Base-by-base conservation (phyloP, 306 rosid species). In the Malus sylvestris region DNA sequence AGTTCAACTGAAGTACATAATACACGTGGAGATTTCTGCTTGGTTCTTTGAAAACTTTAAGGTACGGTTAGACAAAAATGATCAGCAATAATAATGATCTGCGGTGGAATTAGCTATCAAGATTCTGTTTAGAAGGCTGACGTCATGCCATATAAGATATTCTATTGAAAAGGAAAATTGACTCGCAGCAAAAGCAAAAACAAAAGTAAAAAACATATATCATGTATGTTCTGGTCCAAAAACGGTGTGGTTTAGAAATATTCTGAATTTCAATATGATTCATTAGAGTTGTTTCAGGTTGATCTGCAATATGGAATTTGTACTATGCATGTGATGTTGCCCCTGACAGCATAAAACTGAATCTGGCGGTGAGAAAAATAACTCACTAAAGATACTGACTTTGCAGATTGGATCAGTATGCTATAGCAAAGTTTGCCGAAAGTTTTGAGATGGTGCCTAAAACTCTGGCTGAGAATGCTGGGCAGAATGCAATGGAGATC, bases 381-480 rank as follows among this genome's bases (percentile, higher is more conserved):
- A 5, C 55, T 14, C 55, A 49, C 15, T 33, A 35, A n/a, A 35
- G 57, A 30, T 33, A 45, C 51, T 84, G 77, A 64, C 58, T 73
- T 22, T 92, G 86, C 90, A 95, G 99, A 78, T 91, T 95, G 97
- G 99, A 95, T 81, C 99, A 95, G 84, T 95, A 90, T 84, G 99
- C 99, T 12, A 86, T 95, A 66, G 93, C 99, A 66, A 92, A 95
- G 83, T 95, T 95, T 89, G 97, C 97, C 49, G 96, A 95, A 78
- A 87, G 97, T 82, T 92, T 95, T 85, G 99, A 95, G 87, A 88
- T 95, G 91, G 85, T 95, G 55, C 97, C 99, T 49, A 89, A 89
- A 85, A 95, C 96, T 15, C 87, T 95, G 42, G 89, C 99, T 60
- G 99, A 92, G 80, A 95, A 95, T 91, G 99, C 97, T 67, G 99